Percentiles rank a stretch among this genome's conserved stretches.
Evolutionary conservation across 2,329 filamentous ascomycete species (phyloP).

Genomic region (Scorias spongiosa): DNA sequence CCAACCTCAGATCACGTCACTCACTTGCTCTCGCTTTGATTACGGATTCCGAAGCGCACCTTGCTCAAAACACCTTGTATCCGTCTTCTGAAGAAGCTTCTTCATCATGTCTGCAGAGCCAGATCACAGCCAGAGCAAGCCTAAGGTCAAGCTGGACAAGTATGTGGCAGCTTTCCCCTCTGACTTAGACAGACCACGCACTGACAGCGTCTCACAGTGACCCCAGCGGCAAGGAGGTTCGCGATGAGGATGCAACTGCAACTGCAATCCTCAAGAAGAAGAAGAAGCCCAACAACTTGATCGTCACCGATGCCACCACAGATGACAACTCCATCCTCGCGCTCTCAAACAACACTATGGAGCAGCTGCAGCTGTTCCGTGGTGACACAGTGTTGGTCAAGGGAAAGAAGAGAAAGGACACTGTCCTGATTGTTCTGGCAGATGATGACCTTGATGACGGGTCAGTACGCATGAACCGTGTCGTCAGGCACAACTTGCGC

Average conservation of each 20-base stretch:
- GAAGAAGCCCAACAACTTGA: slow-evolving; percentile 99
- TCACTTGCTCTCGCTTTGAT: background rate
- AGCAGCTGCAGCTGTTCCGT: slow-evolving; percentile 93
- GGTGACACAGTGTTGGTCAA: slow-evolving; percentile 96
- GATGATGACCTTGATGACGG: slow-evolving; percentile 98
- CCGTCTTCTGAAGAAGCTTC: background rate
- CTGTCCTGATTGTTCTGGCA: slow-evolving; percentile 89
- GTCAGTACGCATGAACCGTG: slow-evolving; percentile 92
- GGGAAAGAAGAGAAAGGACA: slow-evolving; percentile 99
- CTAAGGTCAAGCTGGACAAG: slow-evolving; percentile 34
- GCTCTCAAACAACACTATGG: slow-evolving; percentile 97
- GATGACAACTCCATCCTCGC: slow-evolving; percentile 99
- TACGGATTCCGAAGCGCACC: background rate
- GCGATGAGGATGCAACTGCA: slow-evolving; percentile 71
- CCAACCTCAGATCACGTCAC: background rate
- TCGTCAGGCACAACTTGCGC: slow-evolving; percentile 92
- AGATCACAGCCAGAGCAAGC: slow-evolving; percentile 27
- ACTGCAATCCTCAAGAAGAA: slow-evolving; percentile 99
- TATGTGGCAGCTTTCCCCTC: slow-evolving; percentile 30
- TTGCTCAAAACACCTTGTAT: background rate
- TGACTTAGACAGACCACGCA: slow-evolving; percentile 56
- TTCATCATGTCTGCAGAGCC: slow-evolving; percentile 36
- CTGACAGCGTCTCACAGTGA: slow-evolving; percentile 40
- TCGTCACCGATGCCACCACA: slow-evolving; percentile 96
- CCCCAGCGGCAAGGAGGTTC: slow-evolving; percentile 20